Evolutionary conservation across 345 rosid species (phyloP).

Genomic region (Sisymbrium irio): DNA sequence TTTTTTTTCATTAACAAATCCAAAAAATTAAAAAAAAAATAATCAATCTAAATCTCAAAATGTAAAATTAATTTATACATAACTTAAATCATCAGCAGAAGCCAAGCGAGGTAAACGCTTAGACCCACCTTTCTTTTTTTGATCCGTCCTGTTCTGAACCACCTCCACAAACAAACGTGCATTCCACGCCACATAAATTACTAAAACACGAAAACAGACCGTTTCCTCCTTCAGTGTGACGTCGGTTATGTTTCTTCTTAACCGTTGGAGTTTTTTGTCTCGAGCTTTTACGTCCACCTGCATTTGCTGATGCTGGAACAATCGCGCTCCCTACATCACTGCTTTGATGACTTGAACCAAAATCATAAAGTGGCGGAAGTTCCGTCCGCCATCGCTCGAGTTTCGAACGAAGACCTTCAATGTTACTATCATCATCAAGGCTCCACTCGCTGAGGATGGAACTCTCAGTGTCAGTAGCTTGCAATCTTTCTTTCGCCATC

Average conservation of each 20-base stretch:
- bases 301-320: slow-evolving; percentile 7
- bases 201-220: slow-evolving; percentile 71
- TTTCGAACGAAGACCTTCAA: slow-evolving; percentile 78
- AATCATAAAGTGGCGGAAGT: slow-evolving; percentile 63
- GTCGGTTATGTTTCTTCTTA: slow-evolving; percentile 29
- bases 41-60: neutral
- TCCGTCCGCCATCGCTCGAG: slow-evolving; percentile 82
- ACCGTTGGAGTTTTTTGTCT: slow-evolving; percentile 27
- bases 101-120: slow-evolving; percentile 27
- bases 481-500: slow-evolving; percentile 42
- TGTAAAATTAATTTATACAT: slow-evolving; percentile 17
- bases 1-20: no score
- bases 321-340: slow-evolving; percentile 19
- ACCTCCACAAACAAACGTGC: slow-evolving; percentile 69
- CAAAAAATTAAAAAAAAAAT: no score
- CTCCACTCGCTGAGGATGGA: slow-evolving; percentile 54
- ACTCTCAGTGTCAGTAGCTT: slow-evolving; percentile 46
- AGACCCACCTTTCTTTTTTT: slow-evolving; percentile 19
- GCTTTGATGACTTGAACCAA: slow-evolving; percentile 39
- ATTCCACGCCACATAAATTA: slow-evolving; percentile 61
- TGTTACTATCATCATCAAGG: slow-evolving; percentile 49
- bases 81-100: slow-evolving; percentile 35
- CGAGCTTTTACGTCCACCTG: slow-evolving; percentile 26
- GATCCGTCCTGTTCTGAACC: slow-evolving; percentile 25
- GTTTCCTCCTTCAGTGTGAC: slow-evolving; percentile 41